Evolutionary conservation across 176 grass and related monocot species (phyloP), one percentile per base, ranked within the genome.

Genomic region (Guadua angustifolia): DNA sequence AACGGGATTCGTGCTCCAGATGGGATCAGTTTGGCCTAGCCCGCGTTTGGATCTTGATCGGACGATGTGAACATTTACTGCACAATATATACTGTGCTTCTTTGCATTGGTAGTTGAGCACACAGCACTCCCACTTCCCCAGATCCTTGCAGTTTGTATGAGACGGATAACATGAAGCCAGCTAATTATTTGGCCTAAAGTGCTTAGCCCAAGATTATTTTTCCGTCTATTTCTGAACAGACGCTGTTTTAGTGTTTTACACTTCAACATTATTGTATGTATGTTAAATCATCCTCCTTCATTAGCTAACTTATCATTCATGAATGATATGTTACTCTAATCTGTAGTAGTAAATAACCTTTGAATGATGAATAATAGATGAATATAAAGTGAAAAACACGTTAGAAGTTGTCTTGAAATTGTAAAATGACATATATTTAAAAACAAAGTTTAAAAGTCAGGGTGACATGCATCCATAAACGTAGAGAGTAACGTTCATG

Each of bases 131-230:
- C 29, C 29, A 29, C 29, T 29, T 29, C 29, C 82, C 60, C 3
- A 69, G 24, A 56, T 81, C 47, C 64, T 26, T 56, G 29, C 29
- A 46, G 61, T 40, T 43, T 52, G n/a, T 6, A 18, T 18, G 51
- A 53, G 59, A 55, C 21, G 73, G 17, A 83, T 26, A 74, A 65
- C 57, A 83, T 25, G 81, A 83, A 45, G 44, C 69, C 47, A 50
- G 47, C 58, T 36, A 32, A 72, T 49, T 63, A 1, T 72, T 13
- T 17, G 44, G 24, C 35, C 36, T 53, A 69, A 35, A 60, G 7
- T 63, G 17, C 75, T 4, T 52, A 49, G n/a, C 83, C 51, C 40
- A 7, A 78, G 39, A 59, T 32, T 29, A 49, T 15, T 33, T 33
- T 43, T 76, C 67, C 67, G 79, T 18, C 55, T 8, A 10, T 29